Percentiles rank a stretch among this genome's conserved stretches.
These are phyloP conservation scores for Aspergillus heteromorphus DNA, from an alignment of 495 filamentous ascomycete species.

Conservation along the genomic window DNA sequence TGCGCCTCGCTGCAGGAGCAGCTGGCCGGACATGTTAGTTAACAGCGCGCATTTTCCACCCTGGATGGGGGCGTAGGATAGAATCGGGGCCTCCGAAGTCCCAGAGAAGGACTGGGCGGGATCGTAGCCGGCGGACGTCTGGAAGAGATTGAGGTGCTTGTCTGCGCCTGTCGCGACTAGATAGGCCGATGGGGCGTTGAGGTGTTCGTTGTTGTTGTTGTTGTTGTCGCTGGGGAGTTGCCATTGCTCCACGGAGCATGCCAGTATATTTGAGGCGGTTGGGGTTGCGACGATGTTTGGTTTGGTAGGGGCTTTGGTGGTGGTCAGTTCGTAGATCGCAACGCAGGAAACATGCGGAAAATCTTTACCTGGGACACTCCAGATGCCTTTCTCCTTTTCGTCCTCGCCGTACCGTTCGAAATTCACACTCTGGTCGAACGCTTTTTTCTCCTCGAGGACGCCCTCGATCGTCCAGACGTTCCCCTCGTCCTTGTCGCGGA, in stretches of 20 bases:
- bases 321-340: neutral
- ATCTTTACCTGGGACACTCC: slow-evolving; percentile 45
- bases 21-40: slow-evolving; percentile 60
- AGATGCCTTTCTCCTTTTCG: slow-evolving; percentile 34
- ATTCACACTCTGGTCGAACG: slow-evolving; percentile 50
- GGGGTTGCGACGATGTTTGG: slow-evolving; percentile 38
- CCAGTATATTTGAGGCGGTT: slow-evolving; percentile 49
- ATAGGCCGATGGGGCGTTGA: slow-evolving; percentile 11
- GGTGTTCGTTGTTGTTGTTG: slow-evolving; percentile 7
- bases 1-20: slow-evolving; percentile 40
- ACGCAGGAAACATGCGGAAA: too few relatives aligned
- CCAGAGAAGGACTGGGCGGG: slow-evolving; percentile 25
- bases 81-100: slow-evolving; percentile 56
- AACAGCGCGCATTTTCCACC: slow-evolving; percentile 37
- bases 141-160: slow-evolving; percentile 43
- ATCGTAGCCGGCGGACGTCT: slow-evolving; percentile 22
- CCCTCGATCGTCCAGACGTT: slow-evolving; percentile 56
- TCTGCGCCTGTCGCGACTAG: slow-evolving; percentile 51
- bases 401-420: slow-evolving; percentile 50
- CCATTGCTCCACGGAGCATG: slow-evolving; percentile 44
- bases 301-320: slow-evolving; percentile 44
- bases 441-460: slow-evolving; percentile 60
- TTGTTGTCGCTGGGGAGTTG: slow-evolving; percentile 1
- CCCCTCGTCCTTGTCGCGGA: slow-evolving; percentile 31
- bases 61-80: slow-evolving; percentile 39